A percentile compares a stretch with the other conserved stretches of the same genome.
phyloP scores from a whole-genome alignment of 306 rosid species.

The Castanopsis chinensis region DNA sequence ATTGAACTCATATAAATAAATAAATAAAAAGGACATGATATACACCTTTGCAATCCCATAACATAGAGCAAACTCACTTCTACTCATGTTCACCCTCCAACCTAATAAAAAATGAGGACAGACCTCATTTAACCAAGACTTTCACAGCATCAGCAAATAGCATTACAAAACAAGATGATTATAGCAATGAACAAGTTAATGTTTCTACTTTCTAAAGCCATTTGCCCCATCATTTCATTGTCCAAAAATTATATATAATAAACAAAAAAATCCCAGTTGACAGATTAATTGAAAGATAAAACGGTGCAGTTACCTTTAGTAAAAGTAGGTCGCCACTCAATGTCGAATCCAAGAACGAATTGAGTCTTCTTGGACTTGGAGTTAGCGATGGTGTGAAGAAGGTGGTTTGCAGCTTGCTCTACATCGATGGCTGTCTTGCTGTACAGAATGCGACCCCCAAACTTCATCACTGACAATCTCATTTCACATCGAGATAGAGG shows the following conservation, averaged over 20 bases:
- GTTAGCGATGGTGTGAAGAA: too few relatives aligned
- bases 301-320: not conserved
- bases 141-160: not conserved
- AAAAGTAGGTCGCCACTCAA: conserved; percentile 7
- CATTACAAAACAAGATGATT: not conserved
- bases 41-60: not conserved
- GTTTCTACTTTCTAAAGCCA: too few relatives aligned
- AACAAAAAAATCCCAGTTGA: too few relatives aligned
- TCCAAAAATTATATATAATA: too few relatives aligned
- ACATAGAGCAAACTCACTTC: not conserved
- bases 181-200: not conserved
- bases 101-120: not conserved
- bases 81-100: not conserved
- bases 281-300: too few relatives aligned
- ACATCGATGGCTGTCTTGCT: conserved; percentile 45
- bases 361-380: not conserved
- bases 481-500: conserved; percentile 46
- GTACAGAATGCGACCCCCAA: conserved; percentile 61
- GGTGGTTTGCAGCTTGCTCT: not conserved
- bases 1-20: too few relatives aligned
- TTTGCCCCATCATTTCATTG: too few relatives aligned
- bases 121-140: not conserved
- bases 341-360: not conserved
- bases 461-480: conserved; percentile 62
- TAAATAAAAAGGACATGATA: too few relatives aligned